A percentile compares a stretch with the other conserved stretches of the same genome.
Conservation (phyloP, 768 basidiomycete species). For the Hypholoma fasciculare region DNA sequence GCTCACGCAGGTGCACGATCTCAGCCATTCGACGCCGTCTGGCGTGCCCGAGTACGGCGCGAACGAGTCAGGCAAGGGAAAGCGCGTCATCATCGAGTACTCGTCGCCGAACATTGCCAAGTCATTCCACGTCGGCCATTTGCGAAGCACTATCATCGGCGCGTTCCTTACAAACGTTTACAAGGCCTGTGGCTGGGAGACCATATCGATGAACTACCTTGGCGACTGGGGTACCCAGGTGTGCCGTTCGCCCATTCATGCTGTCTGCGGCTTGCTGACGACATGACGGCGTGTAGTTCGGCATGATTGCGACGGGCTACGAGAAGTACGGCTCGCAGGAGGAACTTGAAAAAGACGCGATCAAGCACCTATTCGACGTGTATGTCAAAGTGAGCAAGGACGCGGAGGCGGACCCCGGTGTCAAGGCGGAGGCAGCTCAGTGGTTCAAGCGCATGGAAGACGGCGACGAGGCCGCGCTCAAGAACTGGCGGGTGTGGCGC, state of each 20-base stretch:
- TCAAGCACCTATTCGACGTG: constrained; percentile 92
- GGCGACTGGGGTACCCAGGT: constrained; percentile 99
- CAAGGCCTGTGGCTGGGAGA: constrained; percentile 91
- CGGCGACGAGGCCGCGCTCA: constrained; percentile 80
- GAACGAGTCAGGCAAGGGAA: constrained; percentile 74
- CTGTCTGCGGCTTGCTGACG: not conserved
- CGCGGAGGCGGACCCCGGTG: constrained; percentile 66
- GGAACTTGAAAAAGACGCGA: constrained; percentile 82
- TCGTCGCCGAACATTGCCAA: constrained; percentile 98
- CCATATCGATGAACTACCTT: constrained; percentile 89
- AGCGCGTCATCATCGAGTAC: constrained; percentile 87
- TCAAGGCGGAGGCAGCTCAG: constrained; percentile 73
- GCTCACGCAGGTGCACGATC: constrained; percentile 71
- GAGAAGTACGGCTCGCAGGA: constrained; percentile 89
- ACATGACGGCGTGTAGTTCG: constrained; percentile 50
- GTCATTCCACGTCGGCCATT: constrained; percentile 95
- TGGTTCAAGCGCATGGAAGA: constrained; percentile 98
- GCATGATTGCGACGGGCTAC: constrained; percentile 87
- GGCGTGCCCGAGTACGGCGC: constrained; percentile 77
- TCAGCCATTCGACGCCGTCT: constrained; percentile 62
- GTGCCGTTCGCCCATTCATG: constrained; percentile 14
- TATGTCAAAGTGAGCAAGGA: constrained; percentile 95
- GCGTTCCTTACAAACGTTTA: constrained; percentile 91
- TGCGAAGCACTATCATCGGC: constrained; percentile 99
- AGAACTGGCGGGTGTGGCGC: constrained; percentile 92